Conservation (phyloP, 805 yeast genomes). For the Blastobotrys americana region DNA sequence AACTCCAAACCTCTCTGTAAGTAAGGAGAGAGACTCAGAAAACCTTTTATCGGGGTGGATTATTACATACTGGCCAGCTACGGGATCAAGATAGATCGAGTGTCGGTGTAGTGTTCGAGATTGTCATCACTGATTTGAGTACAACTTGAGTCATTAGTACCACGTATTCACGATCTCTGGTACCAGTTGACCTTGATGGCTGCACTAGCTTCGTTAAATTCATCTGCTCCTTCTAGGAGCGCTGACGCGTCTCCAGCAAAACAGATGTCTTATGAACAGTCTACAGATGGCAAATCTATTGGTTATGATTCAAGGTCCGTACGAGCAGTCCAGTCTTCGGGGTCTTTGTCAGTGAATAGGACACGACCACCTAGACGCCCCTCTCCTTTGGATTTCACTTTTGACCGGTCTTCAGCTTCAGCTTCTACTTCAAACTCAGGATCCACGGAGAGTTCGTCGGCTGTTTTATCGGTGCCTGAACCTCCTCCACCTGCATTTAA, state of each 20-base stretch:
- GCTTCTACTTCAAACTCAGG: not conserved
- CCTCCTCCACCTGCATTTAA: not conserved
- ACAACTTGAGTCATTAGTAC: too few relatives aligned
- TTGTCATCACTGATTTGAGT: too few relatives aligned
- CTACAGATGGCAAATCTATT: not conserved
- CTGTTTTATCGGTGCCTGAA: not conserved
- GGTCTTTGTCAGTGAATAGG: not conserved
- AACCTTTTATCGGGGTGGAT: too few relatives aligned
- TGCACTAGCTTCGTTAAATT: not conserved
- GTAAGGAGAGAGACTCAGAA: too few relatives aligned
- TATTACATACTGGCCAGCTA: too few relatives aligned
- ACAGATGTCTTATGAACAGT: not conserved
- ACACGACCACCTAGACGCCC: not conserved
- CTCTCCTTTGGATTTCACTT: not conserved
- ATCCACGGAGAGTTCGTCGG: not conserved
- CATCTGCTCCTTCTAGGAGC: not conserved
- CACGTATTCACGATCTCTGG: too few relatives aligned
- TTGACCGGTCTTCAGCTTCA: not conserved
- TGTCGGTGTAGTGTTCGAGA: too few relatives aligned
- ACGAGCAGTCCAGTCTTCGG: not conserved
- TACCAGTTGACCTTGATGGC: too few relatives aligned
- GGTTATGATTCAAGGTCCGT: not conserved
- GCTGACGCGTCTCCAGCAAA: not conserved
- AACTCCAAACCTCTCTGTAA: too few relatives aligned
- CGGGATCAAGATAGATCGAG: too few relatives aligned